Base-by-base conservation (phyloP, 1,284 basidiomycete species). In the Psilocybe mexicana region DNA sequence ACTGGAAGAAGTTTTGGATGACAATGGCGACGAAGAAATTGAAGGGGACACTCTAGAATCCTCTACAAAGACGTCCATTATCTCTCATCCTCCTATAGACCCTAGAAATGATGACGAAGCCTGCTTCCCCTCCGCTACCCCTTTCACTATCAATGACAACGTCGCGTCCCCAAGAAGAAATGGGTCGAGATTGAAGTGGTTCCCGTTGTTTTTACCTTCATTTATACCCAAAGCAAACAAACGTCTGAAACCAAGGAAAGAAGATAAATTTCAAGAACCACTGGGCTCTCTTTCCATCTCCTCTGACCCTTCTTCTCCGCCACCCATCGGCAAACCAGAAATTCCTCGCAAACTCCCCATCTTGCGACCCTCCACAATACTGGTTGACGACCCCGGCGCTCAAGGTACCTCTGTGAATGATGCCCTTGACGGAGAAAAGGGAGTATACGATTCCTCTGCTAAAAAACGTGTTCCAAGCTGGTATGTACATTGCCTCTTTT, bases 391-490 rank as follows among this genome's bases (percentile, higher is more conserved):
- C 52, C 70, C 72, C 10, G 57, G 43, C 24, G 26, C 24, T 7
- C n/a, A 49, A n/a, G 28, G 14, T 1, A 6, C 43, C 35, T 18
- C 25, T 5, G 18, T 5, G 1, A 28, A 44, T 14, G 73, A 76
- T 5, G 65, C 69, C 24, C 72, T 71, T 26, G 74, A 75, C 7
- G 79, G 78, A 28, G 82, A 81, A 45, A 81, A 78, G 64, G 87
- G 85, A 18, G 85, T 88, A 1, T 92, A 92, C 64, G 90, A 92
- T 70, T 85, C 87, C 24, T 92, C 90, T 12, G 77, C 82, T 65
- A 92, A 92, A 72, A 82, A 85, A 66, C 83, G 90, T n/a, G 90
- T 92, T 30, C 90, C 90, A 2, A 90, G 89, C 67, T 92, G 90
- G 90, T 89, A 14, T 18, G 63, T 52, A 30, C 40, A 23, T 12